Base-by-base conservation (phyloP, 2,329 filamentous ascomycete species). In the Aspergillus unguis region DNA sequence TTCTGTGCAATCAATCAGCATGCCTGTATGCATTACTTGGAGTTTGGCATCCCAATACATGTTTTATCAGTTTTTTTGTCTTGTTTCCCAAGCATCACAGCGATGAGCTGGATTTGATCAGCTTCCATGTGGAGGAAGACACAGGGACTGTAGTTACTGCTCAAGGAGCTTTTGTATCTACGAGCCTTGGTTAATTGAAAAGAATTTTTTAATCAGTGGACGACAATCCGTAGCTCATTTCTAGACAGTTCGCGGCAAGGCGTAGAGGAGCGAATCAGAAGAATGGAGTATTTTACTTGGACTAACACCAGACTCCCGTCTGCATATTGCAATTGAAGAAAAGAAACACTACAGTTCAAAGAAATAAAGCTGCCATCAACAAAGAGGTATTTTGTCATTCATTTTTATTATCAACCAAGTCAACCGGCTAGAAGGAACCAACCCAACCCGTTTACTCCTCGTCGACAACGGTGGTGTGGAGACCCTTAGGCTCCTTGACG, bases 401-500 rank as follows among this genome's bases (percentile, higher is more conserved):
- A 46, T 54, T 51, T 50, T 49, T 46, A 36, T 17, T 44, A 44
- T 50, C 51, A 48, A 50, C 41, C 51, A 53, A 53, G 41, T 32
- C 40, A 44, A 45, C 29, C 48, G 26, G 41, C 17, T 38, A 44
- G 41, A 40, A 38, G 17, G 17, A 41, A 27, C 23, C n/a, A 17
- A 35, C 55, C 17, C 17, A 17, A 58, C 53, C 41, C 58, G 62
- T 65, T 68, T 81, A 83, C 63, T 78, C 75, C 72, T 86, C 84
- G 73, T 86, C 84, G 58, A 99, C 92, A 70, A 95, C 83, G 69
- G 88, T 85, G 67, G 94, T 99, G 75, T 88, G 85, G 69, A 99
- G 87, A 78, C 94, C 92, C 90, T 96, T 97, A 79, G 91, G 86
- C 81, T 95, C 88, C 90, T 97, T 96, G 76, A 97, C 92, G 80